Conservation (phyloP, 768 basidiomycete species). For the Xerocomellus dryophilus region DNA sequence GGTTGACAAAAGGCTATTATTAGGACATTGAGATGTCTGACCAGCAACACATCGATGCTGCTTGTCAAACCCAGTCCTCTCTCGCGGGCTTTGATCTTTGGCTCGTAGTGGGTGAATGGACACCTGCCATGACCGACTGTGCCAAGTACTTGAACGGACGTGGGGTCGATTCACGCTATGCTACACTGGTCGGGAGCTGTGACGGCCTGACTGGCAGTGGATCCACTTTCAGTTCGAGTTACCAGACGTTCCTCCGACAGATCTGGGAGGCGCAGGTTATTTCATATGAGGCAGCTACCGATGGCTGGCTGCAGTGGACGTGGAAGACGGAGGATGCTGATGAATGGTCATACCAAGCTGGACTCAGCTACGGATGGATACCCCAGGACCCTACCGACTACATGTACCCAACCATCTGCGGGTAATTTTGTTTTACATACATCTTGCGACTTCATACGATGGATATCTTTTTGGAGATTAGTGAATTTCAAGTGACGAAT, state of each 20-base stretch:
- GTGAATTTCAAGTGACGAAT: background rate
- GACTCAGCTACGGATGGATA: constrained; percentile 81
- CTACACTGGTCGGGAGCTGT: constrained; percentile 69
- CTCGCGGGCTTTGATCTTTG: constrained; percentile 63
- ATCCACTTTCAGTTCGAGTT: constrained; percentile 66
- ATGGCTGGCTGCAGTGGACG: constrained; percentile 79
- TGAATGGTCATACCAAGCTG: constrained; percentile 89
- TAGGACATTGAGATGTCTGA: constrained; percentile 47
- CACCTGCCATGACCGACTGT: constrained; percentile 73
- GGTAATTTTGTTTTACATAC: constrained; percentile 16
- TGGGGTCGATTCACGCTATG: constrained; percentile 63
- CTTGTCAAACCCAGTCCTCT: constrained; percentile 47
- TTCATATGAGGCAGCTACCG: constrained; percentile 58
- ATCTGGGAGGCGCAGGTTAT: constrained; percentile 84
- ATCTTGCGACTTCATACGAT: background rate
- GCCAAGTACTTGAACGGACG: constrained; percentile 67
- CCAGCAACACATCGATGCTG: constrained; percentile 56
- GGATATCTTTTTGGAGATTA: background rate
- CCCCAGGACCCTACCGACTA: constrained; percentile 54
- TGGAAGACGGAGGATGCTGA: constrained; percentile 83
- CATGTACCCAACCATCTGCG: constrained; percentile 63
- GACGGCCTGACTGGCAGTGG: constrained; percentile 68
- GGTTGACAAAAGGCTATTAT: constrained; percentile 19
- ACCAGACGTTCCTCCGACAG: constrained; percentile 79
- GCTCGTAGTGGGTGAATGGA: constrained; percentile 89